Base-by-base conservation (phyloP, 768 basidiomycete species). In the Saitozyma podzolica region DNA sequence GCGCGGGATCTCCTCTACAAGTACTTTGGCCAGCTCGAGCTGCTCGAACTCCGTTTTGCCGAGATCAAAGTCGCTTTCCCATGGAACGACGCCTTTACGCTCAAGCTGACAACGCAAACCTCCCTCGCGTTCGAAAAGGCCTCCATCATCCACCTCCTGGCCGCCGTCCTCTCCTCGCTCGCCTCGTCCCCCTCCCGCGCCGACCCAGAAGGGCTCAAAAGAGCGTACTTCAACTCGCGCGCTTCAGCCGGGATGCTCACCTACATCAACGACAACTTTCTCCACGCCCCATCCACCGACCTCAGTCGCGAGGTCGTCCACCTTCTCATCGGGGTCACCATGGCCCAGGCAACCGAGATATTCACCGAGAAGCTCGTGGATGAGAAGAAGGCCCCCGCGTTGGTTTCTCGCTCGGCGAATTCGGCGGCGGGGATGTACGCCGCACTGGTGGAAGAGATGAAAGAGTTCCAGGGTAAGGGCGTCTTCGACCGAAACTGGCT, bases 211-310 rank as follows among this genome's bases (percentile, higher is more conserved):
- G 93, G 94, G 17, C 80, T 92, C 72, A 98, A 96, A 80, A 86
- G 92, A 41, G 87, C 95, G 0, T 99, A 96, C 82, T 86, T 91
- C 80, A 94, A 92, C 80, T 90, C 92, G 72, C 84, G 89, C 16
- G 87, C 89, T 10, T 88, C 90, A 48, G 91, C 94, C 2, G 96
- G 96, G 17, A 96, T 99, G 92, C 86, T 97, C 74, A 92, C 88
- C 7, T 99, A 98, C 78, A 93, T 99, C 83, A 97, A 98, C 82
- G 96, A 99, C 80, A 97, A 99, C 84, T 99, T 99, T 79, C 83
- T 99, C 0, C 96, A 99, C 72, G 96, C 95, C 0, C 96, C 96
- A 0, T 92, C 90, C 19, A 96, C 91, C 1, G 96, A 98, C 81
- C 85, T 98, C 50, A 89, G 88, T 72, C 85, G 92, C 17, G 95